A percentile compares a stretch with the other conserved stretches of the same genome.
Conservation (phyloP, 1,139 yeast genomes). For the Diutina siamensis region DNA sequence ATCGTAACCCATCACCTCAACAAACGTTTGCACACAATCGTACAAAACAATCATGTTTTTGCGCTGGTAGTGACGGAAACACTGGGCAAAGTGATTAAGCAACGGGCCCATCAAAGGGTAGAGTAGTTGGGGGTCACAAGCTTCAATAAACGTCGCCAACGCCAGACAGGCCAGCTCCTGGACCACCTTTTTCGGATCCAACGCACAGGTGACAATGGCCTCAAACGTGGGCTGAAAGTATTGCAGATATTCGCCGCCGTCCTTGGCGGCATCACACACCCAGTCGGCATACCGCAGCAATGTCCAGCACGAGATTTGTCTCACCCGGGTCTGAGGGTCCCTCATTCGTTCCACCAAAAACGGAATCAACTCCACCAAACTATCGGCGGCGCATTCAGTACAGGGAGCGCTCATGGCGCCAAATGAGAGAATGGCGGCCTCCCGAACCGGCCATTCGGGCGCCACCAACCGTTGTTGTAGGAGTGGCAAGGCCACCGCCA, state of each 20-base stretch:
- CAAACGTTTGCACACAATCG: constrained; percentile 88
- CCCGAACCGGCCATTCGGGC: constrained; percentile 77
- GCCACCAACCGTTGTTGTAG: constrained; percentile 61
- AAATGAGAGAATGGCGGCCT: constrained; percentile 85
- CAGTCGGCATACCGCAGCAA: constrained; percentile 74
- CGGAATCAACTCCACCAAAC: constrained; percentile 73
- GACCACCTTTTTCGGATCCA: constrained; percentile 81
- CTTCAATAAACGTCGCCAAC: constrained; percentile 72
- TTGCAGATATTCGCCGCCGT: constrained; percentile 50
- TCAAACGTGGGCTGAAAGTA: constrained; percentile 71
- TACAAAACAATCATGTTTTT: constrained; percentile 72
- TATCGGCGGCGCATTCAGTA: constrained; percentile 54
- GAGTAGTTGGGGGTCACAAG: constrained; percentile 54
- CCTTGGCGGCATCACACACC: constrained; percentile 59
- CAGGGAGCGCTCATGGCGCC: constrained; percentile 68
- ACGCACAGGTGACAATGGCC: constrained; percentile 59
- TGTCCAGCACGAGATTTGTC: constrained; percentile 95
- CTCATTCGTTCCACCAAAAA: constrained; percentile 69
- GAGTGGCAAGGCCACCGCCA: constrained; percentile 60
- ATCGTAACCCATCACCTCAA: constrained; percentile 59
- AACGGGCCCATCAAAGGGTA: constrained; percentile 40
- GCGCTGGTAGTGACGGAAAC: constrained; percentile 70
- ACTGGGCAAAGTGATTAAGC: constrained; percentile 56
- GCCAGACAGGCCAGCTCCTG: constrained; percentile 93
- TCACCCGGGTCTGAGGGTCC: constrained; percentile 73